phyloP scores from a whole-genome alignment of 2,329 filamentous ascomycete species.

The Phaeosphaeriaceae sp. region DNA sequence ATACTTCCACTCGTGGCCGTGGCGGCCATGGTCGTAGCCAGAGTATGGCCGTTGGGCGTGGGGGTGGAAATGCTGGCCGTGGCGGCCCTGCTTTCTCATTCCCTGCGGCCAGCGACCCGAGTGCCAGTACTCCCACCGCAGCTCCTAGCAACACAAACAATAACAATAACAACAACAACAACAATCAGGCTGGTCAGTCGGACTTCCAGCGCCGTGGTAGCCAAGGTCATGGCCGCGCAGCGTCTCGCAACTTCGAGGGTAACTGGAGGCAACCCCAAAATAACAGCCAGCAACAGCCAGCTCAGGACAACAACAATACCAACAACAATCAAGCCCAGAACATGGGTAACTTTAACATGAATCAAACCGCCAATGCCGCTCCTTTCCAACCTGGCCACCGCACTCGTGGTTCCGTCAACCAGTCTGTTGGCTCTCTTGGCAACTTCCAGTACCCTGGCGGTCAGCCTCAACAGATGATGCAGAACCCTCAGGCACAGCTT shows the following conservation, averaged over 20 bases:
- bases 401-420: slow-evolving; percentile 80
- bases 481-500: slow-evolving; percentile 83
- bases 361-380: slow-evolving; percentile 71
- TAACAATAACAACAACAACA: slow-evolving; percentile 37
- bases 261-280: slow-evolving; percentile 90
- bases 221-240: slow-evolving; percentile 78
- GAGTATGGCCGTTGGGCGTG: slow-evolving; percentile 80
- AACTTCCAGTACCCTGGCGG: slow-evolving; percentile 81
- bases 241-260: slow-evolving; percentile 93
- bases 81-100: slow-evolving; percentile 78
- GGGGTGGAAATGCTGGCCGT: slow-evolving; percentile 65
- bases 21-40: slow-evolving; percentile 78
- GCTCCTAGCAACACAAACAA: not conserved
- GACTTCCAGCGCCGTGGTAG: slow-evolving; percentile 81
- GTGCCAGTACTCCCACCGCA: slow-evolving; percentile 32
- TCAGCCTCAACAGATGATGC: slow-evolving; percentile 87
- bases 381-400: slow-evolving; percentile 94
- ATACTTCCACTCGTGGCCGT: slow-evolving; percentile 48
- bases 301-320: slow-evolving; percentile 37
- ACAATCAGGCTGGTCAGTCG: slow-evolving; percentile 51
- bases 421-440: slow-evolving; percentile 80
- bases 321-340: slow-evolving; percentile 49
- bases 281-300: slow-evolving; percentile 56
- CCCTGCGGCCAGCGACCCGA: slow-evolving; percentile 61
- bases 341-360: slow-evolving; percentile 71